These are phyloP conservation scores for Moricandia moricandioides DNA, from an alignment of 345 rosid genomes.

Conservation along the genomic window DNA sequence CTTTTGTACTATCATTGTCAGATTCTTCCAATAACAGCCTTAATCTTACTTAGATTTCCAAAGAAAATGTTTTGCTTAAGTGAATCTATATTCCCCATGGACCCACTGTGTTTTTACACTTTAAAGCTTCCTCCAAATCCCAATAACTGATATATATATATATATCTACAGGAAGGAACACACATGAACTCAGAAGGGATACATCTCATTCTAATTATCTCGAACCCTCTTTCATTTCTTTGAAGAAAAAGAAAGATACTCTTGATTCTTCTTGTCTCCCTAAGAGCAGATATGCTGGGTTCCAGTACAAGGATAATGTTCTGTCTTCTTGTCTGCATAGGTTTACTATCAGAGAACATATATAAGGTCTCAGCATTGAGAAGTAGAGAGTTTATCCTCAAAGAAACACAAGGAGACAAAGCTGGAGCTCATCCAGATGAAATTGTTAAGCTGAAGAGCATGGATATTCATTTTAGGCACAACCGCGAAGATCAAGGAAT, in stretches of 20 bases:
- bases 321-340: slow-evolving; percentile 52
- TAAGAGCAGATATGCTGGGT: slow-evolving; percentile 44
- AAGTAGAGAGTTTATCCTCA: slow-evolving; percentile 40
- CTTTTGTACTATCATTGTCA: slow-evolving; percentile 43
- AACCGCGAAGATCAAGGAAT: slow-evolving; percentile 28
- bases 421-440: slow-evolving; percentile 29
- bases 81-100: slow-evolving; percentile 62
- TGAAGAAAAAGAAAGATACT: slow-evolving; percentile 42
- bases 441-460: slow-evolving; percentile 42
- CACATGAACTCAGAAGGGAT: slow-evolving; percentile 34
- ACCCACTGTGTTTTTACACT: slow-evolving; percentile 61
- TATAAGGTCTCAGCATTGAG: slow-evolving; percentile 47
- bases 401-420: slow-evolving; percentile 16
- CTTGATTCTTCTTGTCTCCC: slow-evolving; percentile 44
- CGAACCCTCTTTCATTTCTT: slow-evolving; percentile 39
- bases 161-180: slow-evolving; percentile 21
- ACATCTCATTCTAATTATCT: slow-evolving; percentile 36
- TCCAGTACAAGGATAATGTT: slow-evolving; percentile 43
- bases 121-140: slow-evolving; percentile 50
- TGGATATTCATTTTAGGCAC: slow-evolving; percentile 35
- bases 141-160: slow-evolving; percentile 40
- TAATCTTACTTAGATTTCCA: slow-evolving; percentile 43
- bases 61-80: slow-evolving; percentile 53
- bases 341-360: slow-evolving; percentile 49
- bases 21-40: slow-evolving; percentile 74